phyloP scores from a whole-genome alignment of 352 stramenopile species.

The Pythium aphanidermatum region DNA sequence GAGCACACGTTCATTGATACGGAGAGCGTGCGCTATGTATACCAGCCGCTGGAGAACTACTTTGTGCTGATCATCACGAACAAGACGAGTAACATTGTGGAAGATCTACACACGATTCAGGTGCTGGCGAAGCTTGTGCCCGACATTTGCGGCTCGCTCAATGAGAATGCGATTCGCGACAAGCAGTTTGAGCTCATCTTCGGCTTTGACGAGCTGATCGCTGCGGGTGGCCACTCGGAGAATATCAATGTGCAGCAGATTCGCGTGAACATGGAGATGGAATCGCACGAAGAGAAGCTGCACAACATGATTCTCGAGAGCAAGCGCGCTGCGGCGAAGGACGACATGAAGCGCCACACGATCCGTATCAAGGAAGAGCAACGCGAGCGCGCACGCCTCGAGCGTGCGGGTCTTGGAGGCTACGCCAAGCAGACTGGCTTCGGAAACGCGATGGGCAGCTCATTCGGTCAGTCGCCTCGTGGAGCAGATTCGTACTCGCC shows the following conservation, averaged over 20 bases:
- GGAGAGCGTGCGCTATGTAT: conserved; percentile 98
- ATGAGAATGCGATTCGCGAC: conserved; percentile 93
- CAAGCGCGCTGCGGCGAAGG: conserved; percentile 88
- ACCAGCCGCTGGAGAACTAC: conserved; percentile 97
- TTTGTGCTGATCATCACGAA: conserved; percentile 99
- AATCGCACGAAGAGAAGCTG: conserved; percentile 99
- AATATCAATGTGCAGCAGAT: conserved; percentile 92
- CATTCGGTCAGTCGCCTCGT: conserved; percentile 62
- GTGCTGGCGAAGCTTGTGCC: conserved; percentile 97
- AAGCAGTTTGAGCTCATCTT: conserved; percentile 99
- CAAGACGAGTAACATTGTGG: conserved; percentile 99
- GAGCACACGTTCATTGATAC: conserved; percentile 99
- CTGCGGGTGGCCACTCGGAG: conserved; percentile 96
- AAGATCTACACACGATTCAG: conserved; percentile 98
- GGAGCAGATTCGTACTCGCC: conserved; percentile 26
- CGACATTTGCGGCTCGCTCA: conserved; percentile 91
- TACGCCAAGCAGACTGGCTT: conserved; percentile 62
- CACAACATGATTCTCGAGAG: conserved; percentile 97
- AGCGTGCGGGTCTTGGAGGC: conserved; percentile 63
- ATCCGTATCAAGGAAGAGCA: conserved; percentile 86
- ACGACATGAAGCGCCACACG: conserved; percentile 88
- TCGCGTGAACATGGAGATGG: conserved; percentile 98
- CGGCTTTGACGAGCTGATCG: conserved; percentile 99
- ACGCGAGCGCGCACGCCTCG: conserved; percentile 70
- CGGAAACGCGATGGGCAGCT: conserved; percentile 52